Evolutionary conservation across 139 green algal species (phyloP), one percentile per base, ranked within the genome.

Genomic region (Tetradesmus obliquus): DNA sequence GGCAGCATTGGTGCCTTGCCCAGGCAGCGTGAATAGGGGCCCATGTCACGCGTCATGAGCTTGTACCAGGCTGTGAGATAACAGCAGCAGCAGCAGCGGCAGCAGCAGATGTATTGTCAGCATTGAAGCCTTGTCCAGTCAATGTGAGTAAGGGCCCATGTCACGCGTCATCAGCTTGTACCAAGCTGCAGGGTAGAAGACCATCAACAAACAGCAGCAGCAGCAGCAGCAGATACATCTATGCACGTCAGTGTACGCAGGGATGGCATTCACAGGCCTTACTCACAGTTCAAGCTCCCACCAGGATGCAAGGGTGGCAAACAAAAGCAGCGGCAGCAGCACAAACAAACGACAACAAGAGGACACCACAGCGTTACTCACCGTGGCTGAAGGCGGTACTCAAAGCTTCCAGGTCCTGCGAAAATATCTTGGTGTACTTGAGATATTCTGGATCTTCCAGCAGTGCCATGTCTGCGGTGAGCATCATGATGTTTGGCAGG

Each of bases 381-480:
- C 45, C 88, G 1, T 66, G 22, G 60, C 79, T 55, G 71, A 86
- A 92, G 10, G 55, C 62, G 17, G 62, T 51, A 15, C 4, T 62
- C 4, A 88, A 24, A 3, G 80, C 71, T 4, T 9, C 15, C 54
- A 60, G 32, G 60, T 92, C 55, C 1, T 6, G 12, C 57, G 88
- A 17, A 55, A 24, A 83, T 5, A 72, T n/a, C n/a, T 82, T 72
- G 2, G 93, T 92, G 12, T 91, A 72, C 6, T 86, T 22, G 0
- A 91, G 55, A 87, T 93, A 95, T 20, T 76, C 22, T 2, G 86
- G 86, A 79, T 94, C 91, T 1, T 92, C 7, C 20, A 93, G 58
- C 66, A 95, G 88, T 2, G 94, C 91, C 1, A 95, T 60, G 62
- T 95, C 94, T 17, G 91, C 74, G 5, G 92, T 94, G 10, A 95